A percentile compares a stretch with the other conserved stretches of the same genome.
phyloP scores from a whole-genome alignment of 2,329 filamentous ascomycete genomes.

The Penicillium sumatraense region DNA sequence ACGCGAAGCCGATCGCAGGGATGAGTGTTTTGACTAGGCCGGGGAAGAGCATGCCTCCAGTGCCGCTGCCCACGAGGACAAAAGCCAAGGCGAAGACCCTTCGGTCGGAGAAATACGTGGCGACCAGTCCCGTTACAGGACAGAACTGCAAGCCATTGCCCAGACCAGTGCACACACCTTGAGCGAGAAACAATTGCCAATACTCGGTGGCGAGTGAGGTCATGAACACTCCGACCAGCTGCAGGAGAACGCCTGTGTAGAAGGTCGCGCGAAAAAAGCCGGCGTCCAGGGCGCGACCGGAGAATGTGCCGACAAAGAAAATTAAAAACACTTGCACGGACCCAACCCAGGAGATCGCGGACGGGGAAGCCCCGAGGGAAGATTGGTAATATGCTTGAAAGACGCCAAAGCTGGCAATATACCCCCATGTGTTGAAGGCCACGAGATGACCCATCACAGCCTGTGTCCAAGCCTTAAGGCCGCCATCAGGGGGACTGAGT shows the following conservation, averaged over 20 bases:
- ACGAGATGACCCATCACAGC: slow-evolving; percentile 17
- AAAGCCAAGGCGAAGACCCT: slow-evolving; percentile 9
- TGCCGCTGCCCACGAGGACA: slow-evolving; percentile 3
- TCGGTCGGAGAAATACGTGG: slow-evolving; percentile 16
- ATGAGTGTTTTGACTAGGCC: slow-evolving; percentile 10
- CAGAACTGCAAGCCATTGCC: slow-evolving; percentile 20
- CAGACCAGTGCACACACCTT: slow-evolving; percentile 20
- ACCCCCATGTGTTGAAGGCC: slow-evolving; percentile 22
- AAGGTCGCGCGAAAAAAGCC: slow-evolving; percentile 3
- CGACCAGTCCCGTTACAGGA: slow-evolving; percentile 13
- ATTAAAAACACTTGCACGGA: slow-evolving; percentile 17
- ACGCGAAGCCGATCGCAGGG: slow-evolving; percentile 8
- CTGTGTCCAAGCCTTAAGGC: slow-evolving; percentile 26
- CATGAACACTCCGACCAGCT: slow-evolving; percentile 19
- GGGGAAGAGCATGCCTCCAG: slow-evolving; percentile 11
- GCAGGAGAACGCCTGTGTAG: slow-evolving; percentile 1
- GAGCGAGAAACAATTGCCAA: slow-evolving; percentile 21
- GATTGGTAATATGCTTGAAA: slow-evolving; percentile 9
- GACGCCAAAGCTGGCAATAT: slow-evolving; percentile 12
- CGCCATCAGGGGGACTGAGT: slow-evolving; percentile 22
- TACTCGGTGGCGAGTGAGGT: slow-evolving; percentile 19
- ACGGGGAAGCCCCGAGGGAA: neutral
- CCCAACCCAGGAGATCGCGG: slow-evolving; percentile 10
- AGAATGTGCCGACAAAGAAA: slow-evolving; percentile 13
- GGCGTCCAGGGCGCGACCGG: slow-evolving; percentile 4